Evolutionary conservation across 2,329 filamentous ascomycete species (phyloP), one percentile per base, ranked within the genome.

Genomic region (Calonectria hongkongensis): DNA sequence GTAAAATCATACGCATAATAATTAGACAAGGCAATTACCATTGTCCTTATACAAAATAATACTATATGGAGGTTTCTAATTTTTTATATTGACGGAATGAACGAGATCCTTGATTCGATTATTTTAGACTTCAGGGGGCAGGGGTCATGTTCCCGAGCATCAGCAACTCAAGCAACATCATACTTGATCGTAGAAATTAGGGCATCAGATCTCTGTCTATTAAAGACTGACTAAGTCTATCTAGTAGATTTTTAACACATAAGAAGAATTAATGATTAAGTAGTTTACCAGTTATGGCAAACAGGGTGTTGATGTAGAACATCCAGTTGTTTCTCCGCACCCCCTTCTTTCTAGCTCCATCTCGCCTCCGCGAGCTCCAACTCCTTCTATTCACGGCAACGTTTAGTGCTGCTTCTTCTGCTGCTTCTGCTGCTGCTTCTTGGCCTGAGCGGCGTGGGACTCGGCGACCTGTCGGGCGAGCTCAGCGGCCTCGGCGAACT

Each of bases 211-310:
- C 33, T 36, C 33, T 36, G 2, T 36, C 33, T 36, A 36, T 36
- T 36, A 36, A 13, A 12, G 33, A 36, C 33, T 36, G 33, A 27
- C n/a, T 58, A 25, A 13, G 39, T 15, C 13, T 25, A 36, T 60
- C 25, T 6, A 25, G 21, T 60, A 60, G 54, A 58, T 8, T 41
- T 36, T 9, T 21, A 41, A 60, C 33, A 60, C 21, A 60, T 28
- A 27, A 28, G 33, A 41, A 41, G n/a, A 60, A 60, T 60, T 60
- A 60, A 60, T 39, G 30, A 58, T 60, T 60, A 60, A 27, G 54
- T 41, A 28, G 21, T 63, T 63, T 30, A 45, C 58, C 58, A 63
- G n/a, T 3, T 5, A 9, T 63, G 41, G 27, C 16, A 47, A 47
- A 30, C 25, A 47, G 7, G 25, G 41, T 15, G 3, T 25, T 9